Conservation (phyloP, 2,329 filamentous ascomycete genomes). For the Trichoderma sp. region DNA sequence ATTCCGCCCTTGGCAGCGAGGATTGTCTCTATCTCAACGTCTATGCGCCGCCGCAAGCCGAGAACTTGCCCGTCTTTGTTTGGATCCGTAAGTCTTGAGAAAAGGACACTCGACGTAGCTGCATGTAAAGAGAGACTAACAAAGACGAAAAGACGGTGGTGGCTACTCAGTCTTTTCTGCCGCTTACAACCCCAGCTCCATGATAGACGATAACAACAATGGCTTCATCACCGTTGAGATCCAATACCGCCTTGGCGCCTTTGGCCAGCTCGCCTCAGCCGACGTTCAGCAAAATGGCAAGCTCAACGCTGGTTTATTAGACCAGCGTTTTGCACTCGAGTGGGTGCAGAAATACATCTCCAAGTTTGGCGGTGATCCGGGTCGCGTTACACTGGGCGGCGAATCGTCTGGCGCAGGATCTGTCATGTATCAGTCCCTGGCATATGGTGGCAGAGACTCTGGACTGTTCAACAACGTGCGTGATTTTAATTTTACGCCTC, state of each 20-base stretch:
- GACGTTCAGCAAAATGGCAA: conserved; percentile 42
- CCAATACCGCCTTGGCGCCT: conserved; percentile 45
- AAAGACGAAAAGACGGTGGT: conserved; percentile 39
- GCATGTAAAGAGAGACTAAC: neutral
- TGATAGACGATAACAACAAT: conserved; percentile 37
- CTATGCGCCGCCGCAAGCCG: conserved; percentile 46
- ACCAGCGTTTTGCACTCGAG: conserved; percentile 54
- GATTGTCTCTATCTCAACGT: conserved; percentile 54
- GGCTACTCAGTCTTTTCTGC: conserved; percentile 40
- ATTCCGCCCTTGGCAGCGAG: conserved; percentile 42
- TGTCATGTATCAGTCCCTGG: conserved; percentile 52
- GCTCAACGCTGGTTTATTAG: conserved; percentile 57
- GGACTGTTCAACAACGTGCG: conserved; percentile 51
- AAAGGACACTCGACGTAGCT: neutral
- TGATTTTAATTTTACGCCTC: neutral
- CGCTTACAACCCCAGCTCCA: conserved; percentile 34
- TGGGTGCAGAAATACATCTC: conserved; percentile 58
- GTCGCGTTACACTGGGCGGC: conserved; percentile 57
- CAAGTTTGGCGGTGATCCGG: conserved; percentile 56
- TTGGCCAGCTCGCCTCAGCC: conserved; percentile 53
- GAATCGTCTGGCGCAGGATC: conserved; percentile 58
- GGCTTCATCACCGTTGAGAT: conserved; percentile 47
- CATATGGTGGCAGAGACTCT: conserved; percentile 48
- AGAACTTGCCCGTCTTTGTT: conserved; percentile 49
- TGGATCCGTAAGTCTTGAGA: conserved; percentile 44